Conservation (phyloP, 495 filamentous ascomycete genomes). For the Immersiella caudata region DNA sequence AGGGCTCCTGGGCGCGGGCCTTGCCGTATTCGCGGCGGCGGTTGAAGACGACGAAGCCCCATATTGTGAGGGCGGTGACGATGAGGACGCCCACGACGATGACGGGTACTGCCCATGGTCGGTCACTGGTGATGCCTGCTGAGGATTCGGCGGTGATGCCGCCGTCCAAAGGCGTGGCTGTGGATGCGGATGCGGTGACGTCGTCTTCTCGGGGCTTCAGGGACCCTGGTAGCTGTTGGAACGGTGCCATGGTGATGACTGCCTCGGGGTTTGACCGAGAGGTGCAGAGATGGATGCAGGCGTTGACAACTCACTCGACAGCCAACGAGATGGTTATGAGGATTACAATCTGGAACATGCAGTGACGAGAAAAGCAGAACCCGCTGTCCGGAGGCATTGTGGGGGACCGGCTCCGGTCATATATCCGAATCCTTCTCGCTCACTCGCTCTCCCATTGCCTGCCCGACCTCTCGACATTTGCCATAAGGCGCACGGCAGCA, state of each 20-base stretch:
- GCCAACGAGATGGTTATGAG: neutral
- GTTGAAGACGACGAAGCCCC: slow-evolving; percentile 28
- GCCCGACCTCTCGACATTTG: neutral
- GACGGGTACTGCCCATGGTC: slow-evolving; percentile 38
- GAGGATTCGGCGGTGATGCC: neutral
- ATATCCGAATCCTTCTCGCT: neutral
- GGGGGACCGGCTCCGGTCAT: neutral
- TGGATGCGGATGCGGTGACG: neutral
- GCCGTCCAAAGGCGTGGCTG: neutral
- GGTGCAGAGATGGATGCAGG: neutral
- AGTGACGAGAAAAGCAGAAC: neutral
- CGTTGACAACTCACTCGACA: neutral
- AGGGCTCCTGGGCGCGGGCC: slow-evolving; percentile 25
- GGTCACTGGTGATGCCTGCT: slow-evolving; percentile 1
- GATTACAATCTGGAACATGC: neutral
- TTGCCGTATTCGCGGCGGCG: slow-evolving; percentile 29
- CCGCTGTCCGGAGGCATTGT: neutral
- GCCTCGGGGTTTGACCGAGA: neutral
- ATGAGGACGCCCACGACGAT: slow-evolving; percentile 35
- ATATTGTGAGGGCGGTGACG: slow-evolving; percentile 30
- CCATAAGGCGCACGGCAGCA: neutral
- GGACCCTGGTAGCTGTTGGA: neutral
- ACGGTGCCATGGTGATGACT: neutral
- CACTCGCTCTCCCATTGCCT: neutral
- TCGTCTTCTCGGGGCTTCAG: neutral